Evolutionary conservation across 2,329 filamentous ascomycete species (phyloP).

Genomic region (Beauveria bassiana): DNA sequence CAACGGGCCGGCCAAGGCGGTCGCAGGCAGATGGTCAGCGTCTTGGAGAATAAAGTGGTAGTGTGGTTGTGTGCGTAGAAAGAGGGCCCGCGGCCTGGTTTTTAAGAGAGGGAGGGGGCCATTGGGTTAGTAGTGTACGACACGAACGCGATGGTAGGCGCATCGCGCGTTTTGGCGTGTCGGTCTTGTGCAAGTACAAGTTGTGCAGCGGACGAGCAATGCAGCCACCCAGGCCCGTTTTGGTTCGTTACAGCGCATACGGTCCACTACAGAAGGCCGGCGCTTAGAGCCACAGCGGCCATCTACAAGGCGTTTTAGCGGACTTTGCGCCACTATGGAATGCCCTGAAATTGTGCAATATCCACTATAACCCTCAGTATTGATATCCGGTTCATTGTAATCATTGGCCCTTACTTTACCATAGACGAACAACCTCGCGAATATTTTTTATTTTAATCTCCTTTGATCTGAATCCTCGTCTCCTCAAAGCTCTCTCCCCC

Average conservation of each 20-base stretch:
- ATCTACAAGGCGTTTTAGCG: neutral
- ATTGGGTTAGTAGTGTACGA: neutral
- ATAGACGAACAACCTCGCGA: too few species aligned
- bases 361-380: neutral
- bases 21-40: neutral
- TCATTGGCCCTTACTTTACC: too few species aligned
- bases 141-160: constrained; percentile 10
- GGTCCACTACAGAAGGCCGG: neutral
- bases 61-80: constrained; percentile 3
- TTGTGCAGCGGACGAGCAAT: neutral
- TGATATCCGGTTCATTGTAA: too few species aligned
- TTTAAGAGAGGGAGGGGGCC: constrained; percentile 12
- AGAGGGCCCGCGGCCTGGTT: constrained; percentile 6
- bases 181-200: neutral
- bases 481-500: neutral
- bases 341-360: constrained; percentile 2
- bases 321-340: neutral
- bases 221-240: neutral
- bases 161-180: constrained; percentile 12
- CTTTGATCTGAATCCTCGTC: neutral
- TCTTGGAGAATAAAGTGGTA: neutral
- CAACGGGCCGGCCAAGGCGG: constrained; percentile 11
- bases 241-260: neutral
- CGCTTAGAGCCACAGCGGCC: neutral
- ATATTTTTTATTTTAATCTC: neutral